These are phyloP conservation scores for Phaeosphaeriaceae sp. DNA, from an alignment of 2,329 filamentous ascomycete species.

Conservation along the genomic window DNA sequence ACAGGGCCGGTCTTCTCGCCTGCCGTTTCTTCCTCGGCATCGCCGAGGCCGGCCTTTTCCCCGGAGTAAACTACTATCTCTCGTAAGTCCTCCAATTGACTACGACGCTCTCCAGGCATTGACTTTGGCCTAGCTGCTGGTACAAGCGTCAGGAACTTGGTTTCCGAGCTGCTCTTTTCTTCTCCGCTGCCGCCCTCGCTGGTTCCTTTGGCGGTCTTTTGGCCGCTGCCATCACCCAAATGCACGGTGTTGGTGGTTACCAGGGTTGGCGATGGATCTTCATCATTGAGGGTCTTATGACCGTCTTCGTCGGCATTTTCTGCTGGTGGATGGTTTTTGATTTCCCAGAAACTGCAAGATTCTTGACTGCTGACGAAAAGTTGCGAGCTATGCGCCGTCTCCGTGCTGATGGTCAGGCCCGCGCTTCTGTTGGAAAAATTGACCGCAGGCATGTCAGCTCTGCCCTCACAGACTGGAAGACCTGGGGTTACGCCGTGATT, in stretches of 20 bases:
- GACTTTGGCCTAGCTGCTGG: slow-evolving; percentile 49
- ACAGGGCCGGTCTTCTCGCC: slow-evolving; percentile 43
- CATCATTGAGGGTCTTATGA: slow-evolving; percentile 47
- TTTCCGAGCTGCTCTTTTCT: slow-evolving; percentile 64
- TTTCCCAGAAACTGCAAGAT: slow-evolving; percentile 66
- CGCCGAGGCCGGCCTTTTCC: slow-evolving; percentile 48
- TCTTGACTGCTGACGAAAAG: slow-evolving; percentile 60
- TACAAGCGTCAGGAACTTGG: slow-evolving; percentile 62
- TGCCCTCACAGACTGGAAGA: slow-evolving; percentile 57
- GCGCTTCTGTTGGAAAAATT: slow-evolving; percentile 60
- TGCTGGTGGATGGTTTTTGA: slow-evolving; percentile 67
- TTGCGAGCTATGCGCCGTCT: slow-evolving; percentile 67
- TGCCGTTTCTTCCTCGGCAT: slow-evolving; percentile 48
- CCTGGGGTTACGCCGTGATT: slow-evolving; percentile 62
- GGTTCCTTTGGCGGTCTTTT: slow-evolving; percentile 67
- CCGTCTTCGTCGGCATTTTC: slow-evolving; percentile 44
- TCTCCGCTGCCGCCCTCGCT: slow-evolving; percentile 63
- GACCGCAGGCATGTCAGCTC: slow-evolving; percentile 49
- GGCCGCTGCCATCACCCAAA: slow-evolving; percentile 64
- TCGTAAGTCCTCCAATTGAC: slow-evolving; percentile 54
- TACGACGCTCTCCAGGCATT: slow-evolving; percentile 6
- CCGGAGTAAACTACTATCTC: slow-evolving; percentile 60
- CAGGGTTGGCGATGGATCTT: slow-evolving; percentile 32
- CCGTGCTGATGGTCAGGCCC: slow-evolving; percentile 71
- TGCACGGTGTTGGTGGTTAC: slow-evolving; percentile 61